These are phyloP conservation scores for Coleophoma eucalyptorum DNA, from an alignment of 2,329 filamentous ascomycete species.

Conservation along the genomic window DNA sequence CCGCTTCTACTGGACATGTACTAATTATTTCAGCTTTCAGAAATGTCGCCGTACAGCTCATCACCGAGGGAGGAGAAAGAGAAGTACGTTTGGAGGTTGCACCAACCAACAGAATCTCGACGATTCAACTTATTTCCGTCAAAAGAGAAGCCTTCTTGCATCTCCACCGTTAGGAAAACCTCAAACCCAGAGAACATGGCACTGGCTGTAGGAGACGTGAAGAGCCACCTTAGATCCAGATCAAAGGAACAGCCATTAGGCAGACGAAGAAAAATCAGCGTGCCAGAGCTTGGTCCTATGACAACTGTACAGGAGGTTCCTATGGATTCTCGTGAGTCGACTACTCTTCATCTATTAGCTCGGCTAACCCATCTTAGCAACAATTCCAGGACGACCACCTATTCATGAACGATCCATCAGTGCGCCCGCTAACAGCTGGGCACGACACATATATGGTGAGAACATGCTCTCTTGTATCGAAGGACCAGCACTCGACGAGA, in stretches of 20 bases:
- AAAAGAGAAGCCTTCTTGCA: slow-evolving; percentile 31
- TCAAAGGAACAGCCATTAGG: slow-evolving; percentile 54
- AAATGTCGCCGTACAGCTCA: neutral
- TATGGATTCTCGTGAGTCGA: slow-evolving; percentile 67
- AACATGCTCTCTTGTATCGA: slow-evolving; percentile 28
- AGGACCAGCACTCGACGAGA: slow-evolving; percentile 29
- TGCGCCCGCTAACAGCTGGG: slow-evolving; percentile 49
- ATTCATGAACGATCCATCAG: slow-evolving; percentile 62
- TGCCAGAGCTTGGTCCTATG: slow-evolving; percentile 63
- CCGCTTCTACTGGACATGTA: neutral
- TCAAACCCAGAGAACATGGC: slow-evolving; percentile 42
- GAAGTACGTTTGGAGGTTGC: slow-evolving; percentile 57
- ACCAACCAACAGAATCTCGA: slow-evolving; percentile 43
- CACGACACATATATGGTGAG: slow-evolving; percentile 36
- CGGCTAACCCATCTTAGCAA: slow-evolving; percentile 40
- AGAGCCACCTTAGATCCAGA: slow-evolving; percentile 42
- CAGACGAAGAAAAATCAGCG: slow-evolving; percentile 59
- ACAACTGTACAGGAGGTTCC: slow-evolving; percentile 63
- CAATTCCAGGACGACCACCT: slow-evolving; percentile 62
- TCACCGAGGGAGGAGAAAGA: slow-evolving; percentile 30
- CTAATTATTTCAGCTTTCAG: neutral
- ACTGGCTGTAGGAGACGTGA: slow-evolving; percentile 38
- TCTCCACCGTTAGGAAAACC: slow-evolving; percentile 37
- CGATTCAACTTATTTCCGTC: slow-evolving; percentile 61
- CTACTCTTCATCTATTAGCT: neutral